Base-by-base conservation (phyloP, 768 basidiomycete genomes). In the Hebeloma cylindrosporum region DNA sequence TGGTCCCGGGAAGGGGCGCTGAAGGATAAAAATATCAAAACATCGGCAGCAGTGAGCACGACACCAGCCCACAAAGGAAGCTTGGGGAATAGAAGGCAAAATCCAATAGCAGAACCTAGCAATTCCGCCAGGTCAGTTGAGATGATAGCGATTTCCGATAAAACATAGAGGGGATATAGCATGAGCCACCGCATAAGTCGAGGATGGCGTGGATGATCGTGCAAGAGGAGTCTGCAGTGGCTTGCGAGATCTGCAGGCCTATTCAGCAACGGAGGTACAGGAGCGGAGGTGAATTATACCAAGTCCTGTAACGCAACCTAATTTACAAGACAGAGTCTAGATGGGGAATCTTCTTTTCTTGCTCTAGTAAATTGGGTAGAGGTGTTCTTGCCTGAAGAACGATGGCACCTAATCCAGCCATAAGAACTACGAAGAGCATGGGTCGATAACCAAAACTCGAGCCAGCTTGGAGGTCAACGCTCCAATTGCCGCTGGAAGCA, bases 381-480 rank as follows among this genome's bases (percentile, higher is more conserved):
- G 3, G 44, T 45, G 42, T 28, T 30, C 38, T 44, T 31, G 77
- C 86, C 78, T 95, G 93, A 10, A 93, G 70, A 46, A 89, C 79
- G 3, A 87, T 82, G 7, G 89, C 92, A 37, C 88, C 81, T 4
- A 94, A 49, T 3, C 92, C 91, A 3, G 93, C 72, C 27, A 95
- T 61, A 5, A 96, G 75, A 18, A 96, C 82, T 14, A 90, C 74
- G 62, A 94, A 94, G 25, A 97, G 76, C 23, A 94, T 73, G 10
- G 52, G 67, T 47, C 79, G 79, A 65, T 94, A 95, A 2, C 93
- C 93, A 61, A 77, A 93, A 43, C 80, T 66, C n/a, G 83, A 81
- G 4, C 88, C 87, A 4, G 86, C 88, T 61, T 85, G 80, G 8
- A 89, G 71, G 63, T 90, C 86, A 14, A 87, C 86, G 17, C 82